Conservation (phyloP, 306 rosid genomes). For the Benincasa hispida region DNA sequence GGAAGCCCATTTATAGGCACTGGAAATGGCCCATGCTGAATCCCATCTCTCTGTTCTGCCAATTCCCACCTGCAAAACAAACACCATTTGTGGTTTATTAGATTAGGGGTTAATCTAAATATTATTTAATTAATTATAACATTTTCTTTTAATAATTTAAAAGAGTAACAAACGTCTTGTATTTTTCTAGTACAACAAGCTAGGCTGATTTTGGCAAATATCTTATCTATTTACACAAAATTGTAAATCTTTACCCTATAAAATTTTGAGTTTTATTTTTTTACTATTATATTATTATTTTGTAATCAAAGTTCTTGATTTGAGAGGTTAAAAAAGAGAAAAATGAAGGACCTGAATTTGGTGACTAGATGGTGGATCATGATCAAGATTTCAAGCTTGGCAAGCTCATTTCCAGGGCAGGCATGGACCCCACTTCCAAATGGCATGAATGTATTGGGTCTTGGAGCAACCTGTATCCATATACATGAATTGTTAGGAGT, state of each 20-base stretch:
- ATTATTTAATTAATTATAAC: no score
- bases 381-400: conserved; percentile 71
- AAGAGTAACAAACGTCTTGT: background rate
- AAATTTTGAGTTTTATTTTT: no score
- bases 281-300: no score
- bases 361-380: conserved; percentile 84
- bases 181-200: no score
- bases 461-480: conserved; percentile 49
- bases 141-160: no score
- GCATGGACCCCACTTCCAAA: conserved; percentile 90
- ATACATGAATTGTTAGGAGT: no score
- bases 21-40: conserved; percentile 6
- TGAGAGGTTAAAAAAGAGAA: background rate
- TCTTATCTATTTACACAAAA: no score
- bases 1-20: conserved; percentile 6
- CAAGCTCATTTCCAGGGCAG: conserved; percentile 94
- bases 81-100: background rate
- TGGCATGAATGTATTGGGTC: conserved; percentile 85
- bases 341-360: conserved; percentile 46
- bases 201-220: no score
- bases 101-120: no score
- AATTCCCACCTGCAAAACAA: conserved; percentile 5
- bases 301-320: no score
- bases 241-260: no score
- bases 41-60: background rate